Conservation (phyloP, 371 early-diverging fungal species). For the Mucor indicus region DNA sequence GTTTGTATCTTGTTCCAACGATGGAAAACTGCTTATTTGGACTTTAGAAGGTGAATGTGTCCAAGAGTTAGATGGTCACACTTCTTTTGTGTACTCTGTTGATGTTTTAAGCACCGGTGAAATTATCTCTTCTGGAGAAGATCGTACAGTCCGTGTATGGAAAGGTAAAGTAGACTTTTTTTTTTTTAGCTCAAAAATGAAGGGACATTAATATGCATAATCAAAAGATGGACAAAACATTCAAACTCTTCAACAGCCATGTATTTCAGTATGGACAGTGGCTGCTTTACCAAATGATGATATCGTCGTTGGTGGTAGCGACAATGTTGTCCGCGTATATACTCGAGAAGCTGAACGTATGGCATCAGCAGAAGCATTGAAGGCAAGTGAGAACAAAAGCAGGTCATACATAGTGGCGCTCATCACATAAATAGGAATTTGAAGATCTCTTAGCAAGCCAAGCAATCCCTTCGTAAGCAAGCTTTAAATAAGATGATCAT, state of each 20-base stretch:
- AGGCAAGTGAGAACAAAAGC: constrained; percentile 26
- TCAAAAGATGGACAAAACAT: constrained; percentile 51
- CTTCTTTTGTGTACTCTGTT: constrained; percentile 91
- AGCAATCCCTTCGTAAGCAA: constrained; percentile 72
- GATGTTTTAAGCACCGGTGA: constrained; percentile 70
- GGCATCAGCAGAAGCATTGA: constrained; percentile 57
- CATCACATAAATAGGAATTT: constrained; percentile 33
- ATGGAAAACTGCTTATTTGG: constrained; percentile 88
- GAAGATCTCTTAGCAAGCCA: constrained; percentile 74
- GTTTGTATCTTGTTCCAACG: constrained; percentile 89
- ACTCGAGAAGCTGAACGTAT: constrained; percentile 60
- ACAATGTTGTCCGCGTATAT: constrained; percentile 81
- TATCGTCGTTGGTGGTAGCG: constrained; percentile 84
- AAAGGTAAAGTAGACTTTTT: constrained; percentile 44
- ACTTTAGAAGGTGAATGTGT: constrained; percentile 68
- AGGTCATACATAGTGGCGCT: background rate
- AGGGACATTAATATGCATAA: background rate
- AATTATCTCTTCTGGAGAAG: constrained; percentile 91
- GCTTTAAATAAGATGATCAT: constrained; percentile 48
- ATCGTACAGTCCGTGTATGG: constrained; percentile 90
- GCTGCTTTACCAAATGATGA: constrained; percentile 79
- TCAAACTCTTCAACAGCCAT: constrained; percentile 87
- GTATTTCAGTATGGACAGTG: constrained; percentile 92
- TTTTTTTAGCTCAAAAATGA: background rate
- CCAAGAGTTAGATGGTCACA: constrained; percentile 84